Evolutionary conservation across 345 rosid species (phyloP), one percentile per base, ranked within the genome.

Genomic region (Erodium maritimum): DNA sequence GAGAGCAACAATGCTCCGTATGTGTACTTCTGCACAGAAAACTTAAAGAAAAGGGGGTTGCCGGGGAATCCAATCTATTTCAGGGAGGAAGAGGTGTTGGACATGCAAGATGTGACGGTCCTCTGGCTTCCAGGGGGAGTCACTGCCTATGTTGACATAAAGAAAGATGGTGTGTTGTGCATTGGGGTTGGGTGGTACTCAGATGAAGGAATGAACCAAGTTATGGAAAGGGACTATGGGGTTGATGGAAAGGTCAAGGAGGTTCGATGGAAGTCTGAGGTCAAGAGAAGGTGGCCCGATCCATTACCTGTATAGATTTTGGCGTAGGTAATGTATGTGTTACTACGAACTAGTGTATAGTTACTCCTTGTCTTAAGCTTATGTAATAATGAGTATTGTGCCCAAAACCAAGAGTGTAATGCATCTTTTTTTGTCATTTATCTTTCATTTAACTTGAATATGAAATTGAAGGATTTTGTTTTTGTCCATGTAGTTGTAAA

Each of bases 121-220:
- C 85, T 82, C 64, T 88, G 98, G 96, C 77, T 91, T 14, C 96
- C 95, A 0, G 96, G 95, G 4, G 93, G 98, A 1, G 80, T 91
- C 25, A 82, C 93, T 0, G 77, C 75, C 48, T 86, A 82, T 45
- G 90, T 91, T 8, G 90, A 91, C 65, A 77, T 88, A 34, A 65
- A 67, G 65, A 75, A 80, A 60, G 96, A 88, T 21, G 98, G 98
- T 21, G 68, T 78, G 17, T 79, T 91, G 42, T 82, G 95, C 62
- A 75, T 91, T 17, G 96, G 96, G 14, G 79, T 77, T 5, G 95
- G 95, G 29, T 91, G 97, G 97, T 86, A 91, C 64, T 91, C 96
- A 0, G 90, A 82, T 0, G 91, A 91, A 73, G 97, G 96, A 23
- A 81, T 86, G 55, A 91, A 91, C 74, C 90, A 85, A 45, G 97